A percentile compares a stretch with the other conserved stretches of the same genome.
Conservation (phyloP, 2,329 filamentous ascomycete species). For the Colletotrichum aenigma region DNA sequence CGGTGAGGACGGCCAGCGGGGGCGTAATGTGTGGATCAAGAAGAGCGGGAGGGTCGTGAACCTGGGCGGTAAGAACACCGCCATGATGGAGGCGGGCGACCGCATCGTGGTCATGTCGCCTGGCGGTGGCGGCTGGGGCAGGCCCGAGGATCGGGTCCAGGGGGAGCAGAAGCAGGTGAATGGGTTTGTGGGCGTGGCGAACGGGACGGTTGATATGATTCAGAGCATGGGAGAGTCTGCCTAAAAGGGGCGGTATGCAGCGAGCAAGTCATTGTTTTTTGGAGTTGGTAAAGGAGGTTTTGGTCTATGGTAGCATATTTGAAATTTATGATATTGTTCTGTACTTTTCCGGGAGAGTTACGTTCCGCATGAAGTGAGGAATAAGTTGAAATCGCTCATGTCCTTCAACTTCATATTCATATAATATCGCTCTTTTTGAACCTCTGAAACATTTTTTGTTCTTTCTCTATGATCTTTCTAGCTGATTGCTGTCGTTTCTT, state of each 20-base stretch:
- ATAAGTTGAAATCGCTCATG: too few relatives aligned
- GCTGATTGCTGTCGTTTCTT: too few relatives aligned
- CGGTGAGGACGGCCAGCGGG: slow-evolving; percentile 69
- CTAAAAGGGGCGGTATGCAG: neutral
- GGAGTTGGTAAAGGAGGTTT: neutral
- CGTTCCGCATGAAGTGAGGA: too few relatives aligned
- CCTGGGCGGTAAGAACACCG: slow-evolving; percentile 64
- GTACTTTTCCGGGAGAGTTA: neutral
- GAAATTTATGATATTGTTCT: neutral
- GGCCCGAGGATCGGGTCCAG: neutral
- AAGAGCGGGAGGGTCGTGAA: slow-evolving; percentile 48
- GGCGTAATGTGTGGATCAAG: slow-evolving; percentile 71
- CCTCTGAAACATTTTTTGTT: too few relatives aligned
- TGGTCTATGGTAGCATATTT: neutral
- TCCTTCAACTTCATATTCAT: too few relatives aligned
- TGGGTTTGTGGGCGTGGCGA: slow-evolving; percentile 9
- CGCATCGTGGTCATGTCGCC: slow-evolving; percentile 66
- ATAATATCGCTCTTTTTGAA: too few relatives aligned
- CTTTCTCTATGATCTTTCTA: too few relatives aligned
- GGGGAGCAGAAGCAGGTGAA: neutral
- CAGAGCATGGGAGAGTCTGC: slow-evolving; percentile 18
- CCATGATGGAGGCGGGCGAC: slow-evolving; percentile 63
- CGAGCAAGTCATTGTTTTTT: neutral
- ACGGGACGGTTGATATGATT: slow-evolving; percentile 15
- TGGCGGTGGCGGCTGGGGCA: slow-evolving; percentile 65